These are phyloP conservation scores for Podila horticola DNA, from an alignment of 192 early-diverging fungal species.

Conservation along the genomic window DNA sequence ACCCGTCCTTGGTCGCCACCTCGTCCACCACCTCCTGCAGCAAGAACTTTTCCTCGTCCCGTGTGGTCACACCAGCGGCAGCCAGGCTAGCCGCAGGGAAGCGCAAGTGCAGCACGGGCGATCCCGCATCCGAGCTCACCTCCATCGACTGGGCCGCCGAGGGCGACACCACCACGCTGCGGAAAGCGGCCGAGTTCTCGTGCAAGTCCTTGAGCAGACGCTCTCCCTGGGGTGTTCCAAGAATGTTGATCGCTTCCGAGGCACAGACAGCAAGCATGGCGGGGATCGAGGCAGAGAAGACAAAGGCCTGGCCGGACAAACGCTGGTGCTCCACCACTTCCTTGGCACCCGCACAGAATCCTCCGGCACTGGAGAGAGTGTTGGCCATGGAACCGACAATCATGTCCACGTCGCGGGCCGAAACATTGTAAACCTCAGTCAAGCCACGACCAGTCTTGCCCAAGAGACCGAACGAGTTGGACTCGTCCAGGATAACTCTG, in stretches of 20 bases:
- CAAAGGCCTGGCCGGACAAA: slow-evolving; percentile 89
- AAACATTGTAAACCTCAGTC: slow-evolving; percentile 83
- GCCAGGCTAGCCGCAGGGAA: slow-evolving; percentile 55
- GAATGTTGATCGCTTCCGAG: slow-evolving; percentile 81
- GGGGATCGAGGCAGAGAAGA: slow-evolving; percentile 95
- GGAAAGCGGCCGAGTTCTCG: slow-evolving; percentile 73
- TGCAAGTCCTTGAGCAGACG: slow-evolving; percentile 61
- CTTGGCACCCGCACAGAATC: slow-evolving; percentile 90
- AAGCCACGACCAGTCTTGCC: slow-evolving; percentile 90
- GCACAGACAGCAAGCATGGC: slow-evolving; percentile 91
- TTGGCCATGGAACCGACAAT: slow-evolving; percentile 87
- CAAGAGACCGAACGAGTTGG: slow-evolving; percentile 87
- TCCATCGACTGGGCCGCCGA: slow-evolving; percentile 53
- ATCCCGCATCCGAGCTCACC: slow-evolving; percentile 59
- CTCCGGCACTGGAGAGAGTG: slow-evolving; percentile 84
- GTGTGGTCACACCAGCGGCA: slow-evolving; percentile 28
- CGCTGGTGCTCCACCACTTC: slow-evolving; percentile 92
- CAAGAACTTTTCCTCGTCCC: slow-evolving; percentile 79
- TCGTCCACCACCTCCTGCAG: slow-evolving; percentile 88
- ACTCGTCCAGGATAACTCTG: slow-evolving; percentile 94
- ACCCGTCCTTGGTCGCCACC: slow-evolving; percentile 76
- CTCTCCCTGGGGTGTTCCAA: slow-evolving; percentile 57
- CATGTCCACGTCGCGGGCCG: slow-evolving; percentile 86
- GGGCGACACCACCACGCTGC: slow-evolving; percentile 60
- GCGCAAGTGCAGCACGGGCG: slow-evolving; percentile 84